Evolutionary conservation across 495 filamentous ascomycete species (phyloP), one percentile per base, ranked within the genome.

Genomic region (Xanthoparmelia taractica): DNA sequence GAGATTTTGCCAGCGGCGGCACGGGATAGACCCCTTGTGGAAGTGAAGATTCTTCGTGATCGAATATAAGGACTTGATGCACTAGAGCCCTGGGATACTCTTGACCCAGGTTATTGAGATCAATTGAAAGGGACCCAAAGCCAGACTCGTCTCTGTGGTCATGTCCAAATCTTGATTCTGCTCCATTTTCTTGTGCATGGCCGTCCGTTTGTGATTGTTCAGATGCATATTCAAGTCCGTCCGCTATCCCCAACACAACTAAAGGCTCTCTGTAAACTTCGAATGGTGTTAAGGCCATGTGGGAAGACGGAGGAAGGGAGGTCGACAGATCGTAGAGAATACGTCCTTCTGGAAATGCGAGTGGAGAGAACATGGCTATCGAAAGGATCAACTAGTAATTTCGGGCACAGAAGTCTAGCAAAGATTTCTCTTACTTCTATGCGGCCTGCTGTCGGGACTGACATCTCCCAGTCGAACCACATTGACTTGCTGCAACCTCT

Each of bases 321-420:
- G 87, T 90, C 45, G 89, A 87, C 59, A 97, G 80, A 72, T 96
- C 88, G 80, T 95, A 97, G 65, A 97, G 82, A 66, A 99, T 87
- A 66, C 86, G 84, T 60, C 94, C 94, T 64, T 84, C 84, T 12
- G 93, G 93, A 72, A 96, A 97, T 3, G 91, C 91, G 66, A 96
- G 79, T 33, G 94, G 94, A 50, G 91, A 95, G 73, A 98, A 96
- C 87, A 96, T 92, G 70, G 91, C 92, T 96, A 65, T 41, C 57
- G 31, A 47, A 45, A 67, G 55, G 60, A 10, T 8, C 38, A 64
- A 70, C 79, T 64, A 80, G 74, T 63, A 65, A 23, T 6, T 33
- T 36, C 57, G 37, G 37, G 43, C 5, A 59, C 29, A 27, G 33
- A n/a, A 36, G 8, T 5, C 27, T 29, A 1, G 8, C 5, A 8